phyloP scores from a whole-genome alignment of 805 yeast genomes.

The Candida easanensis region DNA sequence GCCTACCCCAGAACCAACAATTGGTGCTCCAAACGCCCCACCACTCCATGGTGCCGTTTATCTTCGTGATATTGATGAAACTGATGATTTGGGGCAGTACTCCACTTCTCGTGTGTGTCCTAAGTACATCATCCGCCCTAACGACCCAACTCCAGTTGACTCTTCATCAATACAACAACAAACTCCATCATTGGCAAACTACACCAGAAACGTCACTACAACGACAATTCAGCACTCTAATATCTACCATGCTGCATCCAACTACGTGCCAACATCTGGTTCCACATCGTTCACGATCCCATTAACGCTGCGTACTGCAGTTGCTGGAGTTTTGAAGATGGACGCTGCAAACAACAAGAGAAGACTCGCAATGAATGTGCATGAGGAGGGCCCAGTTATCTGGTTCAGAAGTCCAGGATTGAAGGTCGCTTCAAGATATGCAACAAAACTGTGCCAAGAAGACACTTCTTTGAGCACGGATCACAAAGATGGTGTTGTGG shows the following conservation, averaged over 20 bases:
- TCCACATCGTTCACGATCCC: constrained; percentile 36
- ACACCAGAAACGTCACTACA: constrained; percentile 21
- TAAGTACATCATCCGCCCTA: constrained; percentile 41
- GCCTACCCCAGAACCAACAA: constrained; percentile 78
- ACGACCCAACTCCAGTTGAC: constrained; percentile 34
- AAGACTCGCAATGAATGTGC: constrained; percentile 20
- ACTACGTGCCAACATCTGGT: constrained; percentile 23
- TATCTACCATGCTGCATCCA: constrained; percentile 27
- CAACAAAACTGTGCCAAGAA: constrained; percentile 14
- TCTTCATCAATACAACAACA: constrained; percentile 13
- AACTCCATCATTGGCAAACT: constrained; percentile 21
- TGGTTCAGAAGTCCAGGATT: constrained; percentile 74
- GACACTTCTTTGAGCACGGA: constrained; percentile 4
- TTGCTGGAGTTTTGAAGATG: constrained; percentile 29
- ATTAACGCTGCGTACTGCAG: constrained; percentile 13
- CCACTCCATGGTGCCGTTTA: constrained; percentile 94
- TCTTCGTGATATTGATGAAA: constrained; percentile 65
- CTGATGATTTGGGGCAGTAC: constrained; percentile 82
- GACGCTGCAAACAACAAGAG: constrained; percentile 33
- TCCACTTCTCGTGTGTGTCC: constrained; percentile 47
- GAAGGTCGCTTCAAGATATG: constrained; percentile 37
- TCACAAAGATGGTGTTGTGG: constrained; percentile 14
- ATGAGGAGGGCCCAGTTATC: constrained; percentile 40
- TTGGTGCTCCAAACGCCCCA: constrained; percentile 83
- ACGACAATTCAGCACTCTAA: constrained; percentile 9